phyloP scores from a whole-genome alignment of 768 basidiomycete genomes.

The Lanmaoa pseudosensibilis region DNA sequence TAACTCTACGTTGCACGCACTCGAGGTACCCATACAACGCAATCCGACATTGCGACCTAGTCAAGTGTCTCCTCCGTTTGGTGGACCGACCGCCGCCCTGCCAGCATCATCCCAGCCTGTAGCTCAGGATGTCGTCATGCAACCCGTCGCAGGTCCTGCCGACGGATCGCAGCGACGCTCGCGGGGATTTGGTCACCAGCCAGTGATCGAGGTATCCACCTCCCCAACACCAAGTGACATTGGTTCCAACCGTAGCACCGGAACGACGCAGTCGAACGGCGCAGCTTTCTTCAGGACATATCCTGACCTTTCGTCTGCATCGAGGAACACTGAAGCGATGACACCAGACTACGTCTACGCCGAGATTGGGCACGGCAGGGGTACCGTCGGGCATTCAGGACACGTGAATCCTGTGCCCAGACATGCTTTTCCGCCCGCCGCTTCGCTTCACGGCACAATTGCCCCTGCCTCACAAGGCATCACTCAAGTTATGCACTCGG shows the following conservation, averaged over 20 bases:
- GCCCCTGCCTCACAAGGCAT: constrained; percentile 32
- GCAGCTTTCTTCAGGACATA: constrained; percentile 64
- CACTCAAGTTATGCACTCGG: constrained; percentile 38
- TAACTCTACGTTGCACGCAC: constrained; percentile 11
- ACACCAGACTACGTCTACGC: constrained; percentile 76
- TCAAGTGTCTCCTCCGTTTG: constrained; percentile 13
- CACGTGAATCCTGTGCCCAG: constrained; percentile 21
- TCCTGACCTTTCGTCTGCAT: constrained; percentile 43
- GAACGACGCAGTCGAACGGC: constrained; percentile 54
- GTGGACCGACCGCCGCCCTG: background rate
- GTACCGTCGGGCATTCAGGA: constrained; percentile 33
- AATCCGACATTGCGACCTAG: constrained; percentile 27
- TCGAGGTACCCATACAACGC: constrained; percentile 33
- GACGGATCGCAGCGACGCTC: constrained; percentile 41
- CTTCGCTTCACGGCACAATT: constrained; percentile 21
- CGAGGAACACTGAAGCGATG: constrained; percentile 52
- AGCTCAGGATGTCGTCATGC: constrained; percentile 31
- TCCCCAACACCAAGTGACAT: constrained; percentile 64
- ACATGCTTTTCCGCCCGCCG: constrained; percentile 24
- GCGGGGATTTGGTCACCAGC: constrained; percentile 48
- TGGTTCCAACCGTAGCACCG: constrained; percentile 54
- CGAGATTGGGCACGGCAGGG: constrained; percentile 75
- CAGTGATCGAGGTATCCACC: constrained; percentile 59
- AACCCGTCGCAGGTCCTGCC: constrained; percentile 36
- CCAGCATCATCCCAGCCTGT: constrained; percentile 6